These are phyloP conservation scores for Leishmania martiniquensis DNA, from an alignment of 208 protist genomes.

Conservation along the genomic window DNA sequence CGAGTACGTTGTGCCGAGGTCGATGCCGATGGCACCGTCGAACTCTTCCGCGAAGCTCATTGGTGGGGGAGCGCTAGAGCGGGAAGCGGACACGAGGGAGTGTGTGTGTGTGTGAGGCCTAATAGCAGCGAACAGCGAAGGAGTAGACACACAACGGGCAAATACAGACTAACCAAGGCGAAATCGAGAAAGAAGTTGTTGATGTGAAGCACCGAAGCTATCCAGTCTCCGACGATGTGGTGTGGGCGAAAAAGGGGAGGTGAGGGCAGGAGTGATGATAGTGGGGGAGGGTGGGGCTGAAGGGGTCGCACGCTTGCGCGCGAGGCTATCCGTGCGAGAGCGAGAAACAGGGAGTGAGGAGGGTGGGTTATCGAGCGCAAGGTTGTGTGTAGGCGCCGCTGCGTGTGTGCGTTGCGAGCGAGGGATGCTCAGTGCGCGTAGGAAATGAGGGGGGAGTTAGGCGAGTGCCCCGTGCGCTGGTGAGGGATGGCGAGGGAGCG, in stretches of 20 bases:
- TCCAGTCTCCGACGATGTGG: background rate
- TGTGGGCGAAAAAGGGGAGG: background rate
- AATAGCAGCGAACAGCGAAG: background rate
- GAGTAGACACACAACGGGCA: background rate
- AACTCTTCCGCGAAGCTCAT: constrained; percentile 44
- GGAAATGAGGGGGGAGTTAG: background rate
- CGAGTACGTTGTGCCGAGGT: constrained; percentile 97
- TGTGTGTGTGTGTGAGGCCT: background rate
- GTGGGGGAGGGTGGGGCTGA: background rate
- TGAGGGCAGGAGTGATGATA: background rate
- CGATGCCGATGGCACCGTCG: constrained; percentile 88
- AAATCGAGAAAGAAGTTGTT: background rate
- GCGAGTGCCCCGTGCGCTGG: background rate
- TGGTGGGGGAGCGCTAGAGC: background rate
- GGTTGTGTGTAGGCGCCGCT: background rate
- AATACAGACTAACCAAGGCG: background rate
- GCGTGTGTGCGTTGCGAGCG: background rate
- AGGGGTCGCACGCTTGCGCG: background rate
- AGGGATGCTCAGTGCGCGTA: background rate
- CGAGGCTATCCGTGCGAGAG: background rate
- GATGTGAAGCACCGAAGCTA: background rate
- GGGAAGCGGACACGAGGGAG: background rate
- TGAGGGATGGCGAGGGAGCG: background rate
- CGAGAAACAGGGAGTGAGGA: background rate
- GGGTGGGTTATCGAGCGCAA: background rate